Base-by-base conservation (phyloP, 2,329 filamentous ascomycete species). In the Calonectria henricotiae region DNA sequence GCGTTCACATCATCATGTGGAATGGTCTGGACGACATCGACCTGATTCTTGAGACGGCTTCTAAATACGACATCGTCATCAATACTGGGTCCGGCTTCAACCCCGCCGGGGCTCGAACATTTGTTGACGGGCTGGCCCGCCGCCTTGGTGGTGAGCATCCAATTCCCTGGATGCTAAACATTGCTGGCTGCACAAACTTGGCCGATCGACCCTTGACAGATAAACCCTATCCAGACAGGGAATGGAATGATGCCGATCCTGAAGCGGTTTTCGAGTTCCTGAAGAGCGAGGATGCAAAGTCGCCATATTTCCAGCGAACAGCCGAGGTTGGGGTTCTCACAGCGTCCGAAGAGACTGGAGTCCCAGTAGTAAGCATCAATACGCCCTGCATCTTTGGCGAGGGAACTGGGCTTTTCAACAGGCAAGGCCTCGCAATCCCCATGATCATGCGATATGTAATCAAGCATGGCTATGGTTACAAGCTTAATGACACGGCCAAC, bases 1-100 rank as follows among this genome's bases (percentile, higher is more conserved):
- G 67, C 27, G 67, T 69, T 35, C 60, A 65, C 17, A 46, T 63
- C 5, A 69, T 65, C 17, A 49, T 51, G 51, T 69, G 67, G 67
- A 55, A n/a, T 3, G 62, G 67, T 5, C 67, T 69, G 1, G 9
- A 49, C 13, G 62, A 69, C 32, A 43, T 60, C 23, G 49, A 61
- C 12, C 61, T 69, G 13, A 69, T 69, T 7, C 23, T 37, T 4
- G 37, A 69, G n/a, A 69, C 32, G 11, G 67, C 67, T 20, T 44
- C 67, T 4, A 30, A 65, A 25, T 69, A 69, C 32, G 62, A 69
- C 11, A 61, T 69, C 35, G 49, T 69, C 27, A 61, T 65, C 46
- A 69, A 62, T 12, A 54, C 66, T 17, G 66, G 67, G 6, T 65
- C 54, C 15, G 62, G 67, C 20, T 65, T 69, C 46, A 46, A 61